Conservation (phyloP, 2,329 filamentous ascomycete species). For the Cladosporium cucumerinum region DNA sequence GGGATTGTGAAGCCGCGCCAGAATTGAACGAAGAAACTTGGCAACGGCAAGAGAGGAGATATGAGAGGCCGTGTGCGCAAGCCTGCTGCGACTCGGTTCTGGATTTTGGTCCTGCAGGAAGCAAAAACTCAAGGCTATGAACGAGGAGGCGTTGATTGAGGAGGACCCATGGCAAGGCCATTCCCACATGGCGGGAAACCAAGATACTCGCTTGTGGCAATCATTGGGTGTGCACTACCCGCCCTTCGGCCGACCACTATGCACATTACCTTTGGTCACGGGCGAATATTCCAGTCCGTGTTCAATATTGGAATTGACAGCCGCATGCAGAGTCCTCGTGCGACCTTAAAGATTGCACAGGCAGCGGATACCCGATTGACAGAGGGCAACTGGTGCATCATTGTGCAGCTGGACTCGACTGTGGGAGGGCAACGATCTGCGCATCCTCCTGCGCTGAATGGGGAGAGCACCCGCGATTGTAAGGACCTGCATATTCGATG, state of each 20-base stretch:
- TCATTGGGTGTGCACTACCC: not conserved
- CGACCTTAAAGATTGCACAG: not conserved
- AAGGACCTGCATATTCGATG: not conserved
- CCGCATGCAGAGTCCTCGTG: not conserved
- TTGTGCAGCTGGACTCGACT: not conserved
- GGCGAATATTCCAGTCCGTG: not conserved
- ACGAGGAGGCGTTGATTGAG: not conserved
- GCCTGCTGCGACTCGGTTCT: not conserved
- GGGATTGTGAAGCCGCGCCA: slow-evolving; percentile 84
- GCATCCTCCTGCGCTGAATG: not conserved
- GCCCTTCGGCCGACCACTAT: not conserved
- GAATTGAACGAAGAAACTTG: slow-evolving; percentile 53
- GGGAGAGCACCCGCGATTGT: not conserved
- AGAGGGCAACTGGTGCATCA: not conserved
- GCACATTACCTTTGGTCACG: not conserved
- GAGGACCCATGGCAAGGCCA: not conserved
- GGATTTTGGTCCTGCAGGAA: not conserved
- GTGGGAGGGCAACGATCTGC: not conserved
- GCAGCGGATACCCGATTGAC: not conserved
- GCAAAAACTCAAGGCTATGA: not conserved
- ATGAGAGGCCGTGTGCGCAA: not conserved
- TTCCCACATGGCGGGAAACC: not conserved
- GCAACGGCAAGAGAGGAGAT: not conserved
- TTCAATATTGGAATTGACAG: not conserved
- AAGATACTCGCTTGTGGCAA: not conserved